Percentiles rank a stretch among this genome's conserved stretches.
Evolutionary conservation across 2,329 filamentous ascomycete species (phyloP).

Genomic region (Aspergillus sp.): DNA sequence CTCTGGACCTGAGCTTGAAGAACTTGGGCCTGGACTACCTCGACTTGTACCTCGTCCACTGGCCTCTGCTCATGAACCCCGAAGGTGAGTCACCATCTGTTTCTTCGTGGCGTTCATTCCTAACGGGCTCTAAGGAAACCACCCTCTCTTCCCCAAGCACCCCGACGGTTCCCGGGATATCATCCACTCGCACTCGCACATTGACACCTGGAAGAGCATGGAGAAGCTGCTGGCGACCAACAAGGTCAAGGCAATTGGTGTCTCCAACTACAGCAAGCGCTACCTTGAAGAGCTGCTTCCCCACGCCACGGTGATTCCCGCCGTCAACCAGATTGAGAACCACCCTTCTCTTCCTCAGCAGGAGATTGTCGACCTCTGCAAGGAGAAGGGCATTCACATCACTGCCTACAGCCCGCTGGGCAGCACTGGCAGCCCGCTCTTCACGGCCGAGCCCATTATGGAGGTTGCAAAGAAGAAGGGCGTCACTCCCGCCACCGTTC

Average conservation of each 20-base stretch:
- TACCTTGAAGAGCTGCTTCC: constrained; percentile 55
- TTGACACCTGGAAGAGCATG: constrained; percentile 74
- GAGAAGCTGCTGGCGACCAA: constrained; percentile 56
- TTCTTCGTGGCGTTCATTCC: neutral
- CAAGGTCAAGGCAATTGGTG: constrained; percentile 58
- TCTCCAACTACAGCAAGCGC: constrained; percentile 58
- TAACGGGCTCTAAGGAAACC: constrained; percentile 28
- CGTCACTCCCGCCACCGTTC: constrained; percentile 39
- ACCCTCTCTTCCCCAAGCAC: constrained; percentile 65
- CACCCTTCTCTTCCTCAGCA: constrained; percentile 67
- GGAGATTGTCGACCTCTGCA: constrained; percentile 53
- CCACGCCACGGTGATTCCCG: constrained; percentile 63
- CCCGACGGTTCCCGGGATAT: constrained; percentile 74
- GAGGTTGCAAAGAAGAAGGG: constrained; percentile 42
- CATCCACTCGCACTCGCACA: constrained; percentile 65
- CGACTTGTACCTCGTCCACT: constrained; percentile 80
- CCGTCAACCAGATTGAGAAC: constrained; percentile 78
- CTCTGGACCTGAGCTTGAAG: constrained; percentile 70
- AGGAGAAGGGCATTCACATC: constrained; percentile 51
- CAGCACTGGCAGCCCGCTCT: constrained; percentile 44
- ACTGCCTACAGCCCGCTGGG: constrained; percentile 52
- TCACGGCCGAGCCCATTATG: constrained; percentile 42
- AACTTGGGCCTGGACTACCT: constrained; percentile 76
- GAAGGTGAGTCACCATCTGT: constrained; percentile 50
- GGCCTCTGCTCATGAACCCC: constrained; percentile 76